These are phyloP conservation scores for Phytophthora rubi DNA, from an alignment of 352 stramenopile genomes.

Conservation along the genomic window DNA sequence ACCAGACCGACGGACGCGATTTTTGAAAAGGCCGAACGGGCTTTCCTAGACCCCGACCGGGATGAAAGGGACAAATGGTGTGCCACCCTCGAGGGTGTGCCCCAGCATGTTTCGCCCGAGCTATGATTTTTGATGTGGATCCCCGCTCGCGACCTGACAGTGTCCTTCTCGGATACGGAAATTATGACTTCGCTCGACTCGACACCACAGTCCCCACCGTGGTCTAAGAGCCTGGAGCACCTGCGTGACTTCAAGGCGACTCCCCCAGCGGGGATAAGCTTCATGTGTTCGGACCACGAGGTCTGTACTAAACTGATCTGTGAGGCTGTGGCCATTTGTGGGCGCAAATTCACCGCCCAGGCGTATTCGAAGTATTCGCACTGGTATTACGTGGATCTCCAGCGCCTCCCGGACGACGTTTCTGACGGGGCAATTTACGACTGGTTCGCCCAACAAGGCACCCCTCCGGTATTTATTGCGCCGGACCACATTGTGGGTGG, in stretches of 20 bases:
- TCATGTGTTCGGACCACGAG: constrained; percentile 5
- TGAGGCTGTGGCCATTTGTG: not conserved
- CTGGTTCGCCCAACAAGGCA: constrained; percentile 1
- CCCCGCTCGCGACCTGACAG: constrained; percentile 1
- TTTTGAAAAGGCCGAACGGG: not conserved
- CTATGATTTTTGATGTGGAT: constrained; percentile 21
- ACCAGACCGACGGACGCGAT: constrained; percentile 13
- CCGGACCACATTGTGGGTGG: not conserved
- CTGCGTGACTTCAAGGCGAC: constrained; percentile 14
- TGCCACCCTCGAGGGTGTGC: constrained; percentile 9
- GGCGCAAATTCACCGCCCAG: not conserved
- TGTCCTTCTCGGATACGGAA: constrained; percentile 12
- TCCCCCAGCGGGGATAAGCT: constrained; percentile 20
- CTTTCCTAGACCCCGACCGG: not conserved
- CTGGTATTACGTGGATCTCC: constrained; percentile 2
- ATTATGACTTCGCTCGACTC: constrained; percentile 26
- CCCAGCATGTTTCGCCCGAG: constrained; percentile 8
- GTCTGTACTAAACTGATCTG: not conserved
- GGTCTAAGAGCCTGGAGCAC: not conserved
- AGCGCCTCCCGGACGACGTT: not conserved
- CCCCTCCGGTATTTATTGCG: not conserved
- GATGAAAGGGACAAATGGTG: not conserved
- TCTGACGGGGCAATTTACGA: not conserved
- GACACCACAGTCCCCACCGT: constrained; percentile 1
- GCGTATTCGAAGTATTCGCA: not conserved